Evolutionary conservation across 164 flowering plant genomes (phyloP), one percentile per base, ranked within the genome.

Genomic region (Platanus orientalis): DNA sequence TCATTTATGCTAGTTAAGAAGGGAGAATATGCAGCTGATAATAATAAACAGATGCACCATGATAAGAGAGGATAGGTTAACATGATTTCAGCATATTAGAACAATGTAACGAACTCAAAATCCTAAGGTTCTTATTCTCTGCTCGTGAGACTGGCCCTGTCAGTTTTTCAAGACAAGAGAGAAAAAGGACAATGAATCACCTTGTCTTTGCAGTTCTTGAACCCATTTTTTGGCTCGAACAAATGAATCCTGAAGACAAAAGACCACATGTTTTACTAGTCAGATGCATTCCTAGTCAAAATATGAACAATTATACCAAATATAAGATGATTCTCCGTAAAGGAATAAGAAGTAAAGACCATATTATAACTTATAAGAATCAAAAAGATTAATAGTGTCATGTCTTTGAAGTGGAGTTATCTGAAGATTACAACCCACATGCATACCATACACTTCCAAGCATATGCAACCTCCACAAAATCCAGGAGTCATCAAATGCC

Each of bases 141-240:
- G 7, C 9, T 1, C 12, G 9, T 2, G 42, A 36, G 9, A 36
- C 42, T 36, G 42, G 42, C 3, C 9, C 12, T 13, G 12, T 36
- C 42, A 36, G 42, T 13, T 2, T 10, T 7, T 36, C 42, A 36
- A 36, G 42, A 36, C 9, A 36, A 36, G 3, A 36, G 12, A 36
- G 1, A 36, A 36, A 2, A 36, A 23, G 27, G 0, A 11, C 30
- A 54, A n/a, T 42, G 45, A 27, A 7, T 30, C 60, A 79, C 82
- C 82, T 76, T 76, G 82, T 65, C 72, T 73, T 26, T 76, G 76
- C 59, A 79, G 71, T 58, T 79, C 82, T 66, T 72, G 62, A 57
- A 78, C 72, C 81, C 81, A 78, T 66, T 75, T 78, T 72, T 67
- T 63, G 36, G 76, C 82, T 65, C 78, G 69, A 49, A 34, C 52